phyloP scores from a whole-genome alignment of 2,329 filamentous ascomycete genomes.

The Seiridium unicorne region DNA sequence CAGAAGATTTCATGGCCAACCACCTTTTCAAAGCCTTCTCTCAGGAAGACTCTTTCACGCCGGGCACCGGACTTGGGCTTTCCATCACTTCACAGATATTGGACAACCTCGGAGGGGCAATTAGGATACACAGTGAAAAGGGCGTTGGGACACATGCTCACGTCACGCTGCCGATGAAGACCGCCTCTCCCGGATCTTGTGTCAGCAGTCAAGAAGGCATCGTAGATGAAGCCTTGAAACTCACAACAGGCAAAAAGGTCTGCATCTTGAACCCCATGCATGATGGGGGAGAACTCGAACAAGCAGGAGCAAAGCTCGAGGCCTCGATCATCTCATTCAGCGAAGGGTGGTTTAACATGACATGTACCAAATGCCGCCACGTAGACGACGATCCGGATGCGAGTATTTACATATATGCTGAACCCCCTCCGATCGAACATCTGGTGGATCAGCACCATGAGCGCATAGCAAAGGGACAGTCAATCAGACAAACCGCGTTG shows the following conservation, averaged over 20 bases:
- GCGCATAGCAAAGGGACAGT: slow-evolving; percentile 9
- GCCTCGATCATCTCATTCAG: slow-evolving; percentile 14
- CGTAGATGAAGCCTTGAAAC: not conserved
- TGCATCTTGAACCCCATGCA: not conserved
- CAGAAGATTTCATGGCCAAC: slow-evolving; percentile 57
- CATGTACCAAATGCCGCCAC: slow-evolving; percentile 10
- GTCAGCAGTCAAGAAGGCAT: not conserved
- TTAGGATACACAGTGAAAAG: slow-evolving; percentile 31
- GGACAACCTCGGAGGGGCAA: slow-evolving; percentile 13
- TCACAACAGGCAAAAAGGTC: not conserved
- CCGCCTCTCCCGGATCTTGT: slow-evolving; percentile 1
- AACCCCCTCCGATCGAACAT: slow-evolving; percentile 18
- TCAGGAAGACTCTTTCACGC: slow-evolving; percentile 60
- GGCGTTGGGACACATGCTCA: slow-evolving; percentile 52
- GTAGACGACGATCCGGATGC: slow-evolving; percentile 13
- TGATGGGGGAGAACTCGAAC: not conserved
- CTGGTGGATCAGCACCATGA: slow-evolving; percentile 13
- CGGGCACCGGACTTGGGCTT: slow-evolving; percentile 64
- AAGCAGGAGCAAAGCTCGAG: slow-evolving; percentile 10
- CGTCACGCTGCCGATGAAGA: slow-evolving; percentile 38
- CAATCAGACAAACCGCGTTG: slow-evolving; percentile 14
- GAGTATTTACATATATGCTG: slow-evolving; percentile 17
- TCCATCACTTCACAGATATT: slow-evolving; percentile 61
- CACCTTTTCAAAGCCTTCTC: slow-evolving; percentile 62
- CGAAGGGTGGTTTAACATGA: slow-evolving; percentile 17